phyloP scores from a whole-genome alignment of 2,329 filamentous ascomycete genomes.

The Microsporum audouinii region DNA sequence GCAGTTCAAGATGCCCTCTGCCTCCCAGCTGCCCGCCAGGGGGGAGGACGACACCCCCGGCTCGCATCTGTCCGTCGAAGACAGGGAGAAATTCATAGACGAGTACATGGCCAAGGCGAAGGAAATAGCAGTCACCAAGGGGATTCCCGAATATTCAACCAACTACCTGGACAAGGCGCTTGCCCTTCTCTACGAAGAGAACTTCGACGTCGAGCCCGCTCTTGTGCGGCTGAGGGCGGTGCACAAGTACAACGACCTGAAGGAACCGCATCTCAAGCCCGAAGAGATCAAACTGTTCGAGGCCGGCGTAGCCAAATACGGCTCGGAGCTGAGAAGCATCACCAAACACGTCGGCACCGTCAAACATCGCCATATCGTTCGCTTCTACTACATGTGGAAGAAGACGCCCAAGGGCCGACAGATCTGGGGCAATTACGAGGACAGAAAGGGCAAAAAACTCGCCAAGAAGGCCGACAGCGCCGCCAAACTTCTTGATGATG shows the following conservation, averaged over 20 bases:
- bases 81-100: slow-evolving; percentile 52
- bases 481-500: slow-evolving; percentile 75
- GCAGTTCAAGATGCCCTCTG: slow-evolving; percentile 63
- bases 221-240: slow-evolving; percentile 57
- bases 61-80: slow-evolving; percentile 25
- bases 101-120: slow-evolving; percentile 64
- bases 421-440: slow-evolving; percentile 81
- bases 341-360: slow-evolving; percentile 72
- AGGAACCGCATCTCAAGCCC: slow-evolving; percentile 69
- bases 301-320: slow-evolving; percentile 78
- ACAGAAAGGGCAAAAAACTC: slow-evolving; percentile 82
- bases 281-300: slow-evolving; percentile 83
- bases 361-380: slow-evolving; percentile 66
- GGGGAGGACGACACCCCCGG: slow-evolving; percentile 32
- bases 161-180: slow-evolving; percentile 81
- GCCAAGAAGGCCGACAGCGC: slow-evolving; percentile 52
- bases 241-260: slow-evolving; percentile 59
- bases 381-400: slow-evolving; percentile 98
- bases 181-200: slow-evolving; percentile 57
- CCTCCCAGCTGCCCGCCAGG: slow-evolving; percentile 37
- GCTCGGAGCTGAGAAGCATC: slow-evolving; percentile 76
- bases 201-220: slow-evolving; percentile 60
- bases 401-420: slow-evolving; percentile 75
- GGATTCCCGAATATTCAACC: slow-evolving; percentile 63
- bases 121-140: slow-evolving; percentile 52